Percentiles rank a stretch among this genome's conserved stretches.
phyloP scores from a whole-genome alignment of 2,329 filamentous ascomycete species.

The Curvularia eragrostidis region DNA sequence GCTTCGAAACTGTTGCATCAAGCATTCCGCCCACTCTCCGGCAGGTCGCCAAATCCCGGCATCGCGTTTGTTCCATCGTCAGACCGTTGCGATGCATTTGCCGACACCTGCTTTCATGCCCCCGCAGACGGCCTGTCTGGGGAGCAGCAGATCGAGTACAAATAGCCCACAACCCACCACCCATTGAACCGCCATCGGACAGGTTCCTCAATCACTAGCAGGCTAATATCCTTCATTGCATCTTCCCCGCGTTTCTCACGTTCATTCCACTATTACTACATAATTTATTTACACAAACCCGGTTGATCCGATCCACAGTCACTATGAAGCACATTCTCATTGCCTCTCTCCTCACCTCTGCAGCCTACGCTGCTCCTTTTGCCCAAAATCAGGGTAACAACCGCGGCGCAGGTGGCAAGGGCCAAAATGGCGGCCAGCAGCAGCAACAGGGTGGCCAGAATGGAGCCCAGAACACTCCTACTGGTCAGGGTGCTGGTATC shows the following conservation, averaged over 20 bases:
- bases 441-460: not conserved
- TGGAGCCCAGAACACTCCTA: slow-evolving; percentile 5
- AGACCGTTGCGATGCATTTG: slow-evolving; percentile 12
- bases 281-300: slow-evolving; percentile 22
- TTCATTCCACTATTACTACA: slow-evolving; percentile 9
- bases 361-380: slow-evolving; percentile 41
- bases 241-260: slow-evolving; percentile 27
- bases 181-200: slow-evolving; percentile 30
- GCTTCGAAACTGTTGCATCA: slow-evolving; percentile 22
- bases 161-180: slow-evolving; percentile 27
- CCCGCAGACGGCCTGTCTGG: slow-evolving; percentile 5
- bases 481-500: slow-evolving; percentile 27
- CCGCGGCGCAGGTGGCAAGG: not conserved
- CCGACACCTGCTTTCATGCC: slow-evolving; percentile 16
- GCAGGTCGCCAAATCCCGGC: not conserved
- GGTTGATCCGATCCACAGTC: slow-evolving; percentile 30
- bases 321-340: slow-evolving; percentile 49
- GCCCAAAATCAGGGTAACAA: slow-evolving; percentile 24
- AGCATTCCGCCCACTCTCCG: slow-evolving; percentile 22
- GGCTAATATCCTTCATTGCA: slow-evolving; percentile 29
- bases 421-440: not conserved
- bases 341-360: slow-evolving; percentile 42
- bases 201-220: slow-evolving; percentile 39
- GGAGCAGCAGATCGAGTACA: slow-evolving; percentile 23
- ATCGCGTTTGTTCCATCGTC: slow-evolving; percentile 18